Evolutionary conservation across 2,329 filamentous ascomycete genomes (phyloP).

Genomic region (Alternaria burnsii): DNA sequence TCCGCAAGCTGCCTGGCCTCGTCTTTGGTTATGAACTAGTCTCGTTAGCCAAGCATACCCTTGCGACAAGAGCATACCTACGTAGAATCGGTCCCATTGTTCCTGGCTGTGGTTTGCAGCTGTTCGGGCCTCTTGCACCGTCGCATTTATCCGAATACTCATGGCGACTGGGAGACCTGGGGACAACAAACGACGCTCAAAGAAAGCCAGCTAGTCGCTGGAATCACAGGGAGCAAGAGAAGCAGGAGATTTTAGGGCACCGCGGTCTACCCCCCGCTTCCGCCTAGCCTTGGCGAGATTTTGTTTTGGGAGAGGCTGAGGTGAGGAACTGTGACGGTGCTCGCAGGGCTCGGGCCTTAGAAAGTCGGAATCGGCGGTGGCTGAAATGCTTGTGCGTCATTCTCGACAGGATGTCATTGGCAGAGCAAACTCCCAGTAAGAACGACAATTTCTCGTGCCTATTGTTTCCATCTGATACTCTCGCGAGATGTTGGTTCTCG

Average conservation of each 20-base stretch:
- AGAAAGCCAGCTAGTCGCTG: conserved; percentile 39
- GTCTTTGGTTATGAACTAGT: conserved; percentile 50
- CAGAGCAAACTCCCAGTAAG: conserved; percentile 33
- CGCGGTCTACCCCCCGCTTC: conserved; percentile 48
- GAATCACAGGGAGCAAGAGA: conserved; percentile 42
- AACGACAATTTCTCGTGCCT: conserved; percentile 37
- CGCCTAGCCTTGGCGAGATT: conserved; percentile 49
- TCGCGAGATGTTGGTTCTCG: conserved; percentile 42
- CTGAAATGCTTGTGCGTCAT: conserved; percentile 52
- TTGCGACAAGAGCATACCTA: conserved; percentile 33
- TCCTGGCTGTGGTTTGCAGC: conserved; percentile 48
- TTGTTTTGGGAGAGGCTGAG: conserved; percentile 52
- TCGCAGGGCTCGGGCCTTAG: conserved; percentile 49
- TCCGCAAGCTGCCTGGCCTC: conserved; percentile 49
- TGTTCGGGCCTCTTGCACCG: conserved; percentile 46
- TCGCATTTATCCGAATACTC: conserved; percentile 52
- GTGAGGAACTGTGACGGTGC: conserved; percentile 48
- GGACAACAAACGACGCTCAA: conserved; percentile 32
- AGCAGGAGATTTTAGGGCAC: conserved; percentile 50
- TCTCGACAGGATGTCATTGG: conserved; percentile 44
- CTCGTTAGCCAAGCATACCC: conserved; percentile 33
- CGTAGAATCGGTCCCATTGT: conserved; percentile 51
- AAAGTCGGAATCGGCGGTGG: conserved; percentile 50
- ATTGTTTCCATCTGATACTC: conserved; percentile 40
- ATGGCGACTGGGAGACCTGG: conserved; percentile 35